Evolutionary conservation across 345 rosid species (phyloP).

Genomic region (Eucalyptus marginata): DNA sequence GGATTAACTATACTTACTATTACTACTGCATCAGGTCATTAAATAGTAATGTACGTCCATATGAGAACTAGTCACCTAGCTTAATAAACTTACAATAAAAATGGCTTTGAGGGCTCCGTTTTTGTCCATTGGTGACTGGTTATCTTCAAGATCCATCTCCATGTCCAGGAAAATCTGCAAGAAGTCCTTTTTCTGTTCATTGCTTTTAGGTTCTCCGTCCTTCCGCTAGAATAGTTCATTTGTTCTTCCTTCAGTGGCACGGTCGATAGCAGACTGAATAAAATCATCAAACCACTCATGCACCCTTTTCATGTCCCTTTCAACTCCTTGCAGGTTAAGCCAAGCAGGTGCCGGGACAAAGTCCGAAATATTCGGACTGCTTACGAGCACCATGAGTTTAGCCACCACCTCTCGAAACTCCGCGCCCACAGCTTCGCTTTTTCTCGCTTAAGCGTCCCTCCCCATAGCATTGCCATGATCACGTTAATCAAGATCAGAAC

Average conservation of each 20-base stretch:
- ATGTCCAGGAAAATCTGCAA: not conserved
- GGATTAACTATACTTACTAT: too few species aligned
- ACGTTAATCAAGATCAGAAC: conserved; percentile 14
- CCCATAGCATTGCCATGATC: conserved; percentile 30
- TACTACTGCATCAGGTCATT: too few species aligned
- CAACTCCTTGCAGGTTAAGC: conserved; percentile 43
- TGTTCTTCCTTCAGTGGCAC: not conserved
- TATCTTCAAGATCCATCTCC: not conserved
- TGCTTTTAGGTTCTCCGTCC: not conserved
- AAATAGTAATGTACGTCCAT: too few species aligned
- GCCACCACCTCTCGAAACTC: conserved; percentile 1
- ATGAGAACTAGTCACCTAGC: too few species aligned
- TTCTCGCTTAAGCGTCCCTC: conserved; percentile 5
- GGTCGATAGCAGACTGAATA: conserved; percentile 4
- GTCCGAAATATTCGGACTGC: not conserved
- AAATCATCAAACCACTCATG: not conserved
- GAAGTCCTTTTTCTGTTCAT: not conserved
- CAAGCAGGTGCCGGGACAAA: conserved; percentile 21
- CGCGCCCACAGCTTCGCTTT: not conserved
- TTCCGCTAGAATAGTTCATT: not conserved
- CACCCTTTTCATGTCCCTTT: not conserved
- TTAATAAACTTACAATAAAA: too few species aligned
- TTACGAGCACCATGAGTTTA: conserved; percentile 3
- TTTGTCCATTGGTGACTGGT: not conserved
- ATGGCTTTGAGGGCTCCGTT: not conserved